A percentile compares a stretch with the other conserved stretches of the same genome.
These are phyloP conservation scores for Ganoderma lucidum DNA, from an alignment of 1,284 basidiomycete genomes.

Conservation along the genomic window DNA sequence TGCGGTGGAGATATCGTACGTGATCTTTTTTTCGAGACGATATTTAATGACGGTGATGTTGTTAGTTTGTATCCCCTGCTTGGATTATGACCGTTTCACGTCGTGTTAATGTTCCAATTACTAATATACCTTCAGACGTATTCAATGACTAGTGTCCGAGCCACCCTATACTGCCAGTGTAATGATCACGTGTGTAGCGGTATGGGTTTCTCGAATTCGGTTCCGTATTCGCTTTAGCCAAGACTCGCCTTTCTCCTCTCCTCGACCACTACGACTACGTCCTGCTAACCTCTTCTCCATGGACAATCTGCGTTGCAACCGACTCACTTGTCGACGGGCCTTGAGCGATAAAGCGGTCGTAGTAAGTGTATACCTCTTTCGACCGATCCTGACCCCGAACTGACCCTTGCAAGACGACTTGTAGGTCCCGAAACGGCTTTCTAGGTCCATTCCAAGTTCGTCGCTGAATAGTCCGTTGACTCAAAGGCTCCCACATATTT, in stretches of 20 bases:
- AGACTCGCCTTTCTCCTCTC: neutral
- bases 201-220: neutral
- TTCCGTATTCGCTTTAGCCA: conserved; percentile 7
- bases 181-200: conserved; percentile 16
- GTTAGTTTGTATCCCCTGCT: conserved; percentile 31
- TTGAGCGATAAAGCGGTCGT: conserved; percentile 83
- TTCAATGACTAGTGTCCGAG: neutral
- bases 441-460: conserved; percentile 6
- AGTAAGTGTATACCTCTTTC: conserved; percentile 51
- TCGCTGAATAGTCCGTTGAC: conserved; percentile 11
- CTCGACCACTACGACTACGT: neutral
- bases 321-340: conserved; percentile 70
- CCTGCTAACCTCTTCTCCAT: conserved; percentile 23
- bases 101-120: neutral
- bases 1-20: conserved; percentile 17
- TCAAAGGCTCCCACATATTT: conserved; percentile 81
- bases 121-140: neutral
- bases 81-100: conserved; percentile 19
- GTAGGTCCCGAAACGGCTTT: conserved; percentile 33
- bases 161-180: neutral
- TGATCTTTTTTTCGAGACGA: conserved; percentile 20
- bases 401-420: conserved; percentile 41
- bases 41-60: conserved; percentile 35
- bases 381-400: neutral
- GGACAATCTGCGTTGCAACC: conserved; percentile 74